Base-by-base conservation (phyloP, 2,329 filamentous ascomycete species). In the Fusarium longipes region DNA sequence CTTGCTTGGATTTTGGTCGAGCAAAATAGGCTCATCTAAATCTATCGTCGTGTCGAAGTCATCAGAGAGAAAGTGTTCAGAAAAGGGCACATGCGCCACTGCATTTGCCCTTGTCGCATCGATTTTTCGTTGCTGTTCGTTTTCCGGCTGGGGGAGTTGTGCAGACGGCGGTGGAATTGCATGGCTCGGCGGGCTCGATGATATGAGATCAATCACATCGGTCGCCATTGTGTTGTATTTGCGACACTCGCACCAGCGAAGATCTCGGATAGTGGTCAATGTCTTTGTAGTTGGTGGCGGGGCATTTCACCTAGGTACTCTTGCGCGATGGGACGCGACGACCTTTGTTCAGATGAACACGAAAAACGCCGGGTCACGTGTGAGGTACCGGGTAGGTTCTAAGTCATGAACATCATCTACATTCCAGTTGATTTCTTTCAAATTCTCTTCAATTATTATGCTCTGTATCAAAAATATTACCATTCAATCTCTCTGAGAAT, bases 31-130 rank as follows among this genome's bases (percentile, higher is more conserved):
- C 9, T 76, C 75, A 9, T 79, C 77, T 3, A 82, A 58, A 10
- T 80, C 77, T 6, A 77, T 73, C 1, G 78, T 81, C 9, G 75
- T 77, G 39, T 83, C 80, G 47, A 81, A 82, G 40, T 83, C 82
- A 22, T 74, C 72, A 10, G 72, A 74, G n/a, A 74, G 54, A 30
- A 74, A 67, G 4, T 67, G 25, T 14, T 65, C 66, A 20, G 57
- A 59, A 2, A 63, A 17, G 7, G 54, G 25, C 25, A 20, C 29
- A 15, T 30, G 39, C 18, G 39, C 29, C 22, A 45, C 12, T 3
- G 11, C 56, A 12, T 11, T 25, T n/a, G 24, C 27, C 36, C 44
- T 35, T 8, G 48, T 20, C n/a, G 15, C 18, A 11, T 57, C 14
- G 12, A 35, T 45, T 15, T 10, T 36, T 14, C 24, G 39, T 12